These are phyloP conservation scores for Thelonectria blattea DNA, from an alignment of 2,329 filamentous ascomycete species.

Conservation along the genomic window DNA sequence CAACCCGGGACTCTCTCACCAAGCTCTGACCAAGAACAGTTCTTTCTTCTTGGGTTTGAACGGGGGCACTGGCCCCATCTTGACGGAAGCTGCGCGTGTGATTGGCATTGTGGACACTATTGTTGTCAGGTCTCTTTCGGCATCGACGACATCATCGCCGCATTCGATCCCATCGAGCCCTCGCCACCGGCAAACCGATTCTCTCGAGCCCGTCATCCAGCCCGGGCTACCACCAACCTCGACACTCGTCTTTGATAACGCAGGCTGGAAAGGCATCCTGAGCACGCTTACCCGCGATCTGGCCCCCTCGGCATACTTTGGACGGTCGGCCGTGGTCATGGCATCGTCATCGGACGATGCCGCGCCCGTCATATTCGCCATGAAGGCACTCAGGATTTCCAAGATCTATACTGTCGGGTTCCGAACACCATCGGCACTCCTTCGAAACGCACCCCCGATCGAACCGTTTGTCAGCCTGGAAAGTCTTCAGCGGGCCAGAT, in stretches of 20 bases:
- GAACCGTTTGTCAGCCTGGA: constrained; percentile 83
- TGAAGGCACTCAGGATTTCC: constrained; percentile 76
- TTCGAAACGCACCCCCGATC: constrained; percentile 67
- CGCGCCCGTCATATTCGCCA: constrained; percentile 77
- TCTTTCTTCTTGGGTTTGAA: constrained; percentile 58
- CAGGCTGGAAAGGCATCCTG: constrained; percentile 84
- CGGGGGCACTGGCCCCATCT: constrained; percentile 57
- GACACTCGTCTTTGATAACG: constrained; percentile 77
- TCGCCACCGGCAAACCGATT: constrained; percentile 43
- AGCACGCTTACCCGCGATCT: constrained; percentile 82
- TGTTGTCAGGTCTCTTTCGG: constrained; percentile 60
- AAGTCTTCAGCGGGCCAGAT: constrained; percentile 59
- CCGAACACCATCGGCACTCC: constrained; percentile 66
- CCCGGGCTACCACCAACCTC: constrained; percentile 54
- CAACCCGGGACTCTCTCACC: constrained; percentile 70
- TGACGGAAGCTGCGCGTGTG: constrained; percentile 77
- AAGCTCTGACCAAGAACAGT: constrained; percentile 64
- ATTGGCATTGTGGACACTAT: constrained; percentile 87
- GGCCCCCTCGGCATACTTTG: constrained; percentile 80
- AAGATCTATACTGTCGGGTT: constrained; percentile 88
- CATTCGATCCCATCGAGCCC: constrained; percentile 57
- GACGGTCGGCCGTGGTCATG: constrained; percentile 76
- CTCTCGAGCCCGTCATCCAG: constrained; percentile 32
- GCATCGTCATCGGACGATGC: constrained; percentile 77
- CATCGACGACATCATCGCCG: constrained; percentile 52